Percentiles rank a stretch among this genome's conserved stretches.
These are phyloP conservation scores for Hawksworthiomyces lignivorus DNA, from an alignment of 2,329 filamentous ascomycete species.

Conservation along the genomic window DNA sequence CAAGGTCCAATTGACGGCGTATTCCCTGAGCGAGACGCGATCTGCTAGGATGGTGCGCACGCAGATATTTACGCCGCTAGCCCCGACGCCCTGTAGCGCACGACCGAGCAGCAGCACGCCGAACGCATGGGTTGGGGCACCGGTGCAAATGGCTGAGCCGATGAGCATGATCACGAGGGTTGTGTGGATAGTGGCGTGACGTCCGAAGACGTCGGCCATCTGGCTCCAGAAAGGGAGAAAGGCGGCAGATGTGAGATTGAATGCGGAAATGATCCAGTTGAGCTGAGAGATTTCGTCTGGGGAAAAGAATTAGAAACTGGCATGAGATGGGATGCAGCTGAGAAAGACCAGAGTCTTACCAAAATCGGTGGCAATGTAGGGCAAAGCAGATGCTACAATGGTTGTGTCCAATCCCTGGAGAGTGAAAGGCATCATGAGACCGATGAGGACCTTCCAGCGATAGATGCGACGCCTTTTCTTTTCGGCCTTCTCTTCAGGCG, in stretches of 20 bases:
- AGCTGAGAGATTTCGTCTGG: constrained; percentile 47
- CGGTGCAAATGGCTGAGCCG: constrained; percentile 55
- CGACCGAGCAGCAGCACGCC: constrained; percentile 55
- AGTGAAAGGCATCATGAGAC: constrained; percentile 52
- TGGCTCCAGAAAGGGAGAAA: constrained; percentile 62
- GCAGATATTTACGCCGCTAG: constrained; percentile 53
- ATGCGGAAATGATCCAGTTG: constrained; percentile 64
- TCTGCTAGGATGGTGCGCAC: constrained; percentile 58
- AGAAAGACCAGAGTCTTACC: constrained; percentile 29
- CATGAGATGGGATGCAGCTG: neutral
- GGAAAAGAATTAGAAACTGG: too few relatives aligned
- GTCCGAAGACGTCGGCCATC: constrained; percentile 57
- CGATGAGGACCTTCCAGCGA: constrained; percentile 51
- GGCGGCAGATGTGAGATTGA: constrained; percentile 58
- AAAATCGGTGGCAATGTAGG: constrained; percentile 59
- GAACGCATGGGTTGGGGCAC: constrained; percentile 45
- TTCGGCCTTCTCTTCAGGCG: constrained; percentile 22
- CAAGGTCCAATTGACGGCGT: constrained; percentile 53
- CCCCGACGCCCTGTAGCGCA: constrained; percentile 54
- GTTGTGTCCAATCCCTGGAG: constrained; percentile 58
- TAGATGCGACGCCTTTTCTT: constrained; percentile 30
- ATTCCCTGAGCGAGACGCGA: constrained; percentile 53
- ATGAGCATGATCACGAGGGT: constrained; percentile 50
- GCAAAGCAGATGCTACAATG: constrained; percentile 52
- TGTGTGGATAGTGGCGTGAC: constrained; percentile 50